phyloP scores from a whole-genome alignment of 2,329 filamentous ascomycete genomes.

The Penicillium nordicum region DNA sequence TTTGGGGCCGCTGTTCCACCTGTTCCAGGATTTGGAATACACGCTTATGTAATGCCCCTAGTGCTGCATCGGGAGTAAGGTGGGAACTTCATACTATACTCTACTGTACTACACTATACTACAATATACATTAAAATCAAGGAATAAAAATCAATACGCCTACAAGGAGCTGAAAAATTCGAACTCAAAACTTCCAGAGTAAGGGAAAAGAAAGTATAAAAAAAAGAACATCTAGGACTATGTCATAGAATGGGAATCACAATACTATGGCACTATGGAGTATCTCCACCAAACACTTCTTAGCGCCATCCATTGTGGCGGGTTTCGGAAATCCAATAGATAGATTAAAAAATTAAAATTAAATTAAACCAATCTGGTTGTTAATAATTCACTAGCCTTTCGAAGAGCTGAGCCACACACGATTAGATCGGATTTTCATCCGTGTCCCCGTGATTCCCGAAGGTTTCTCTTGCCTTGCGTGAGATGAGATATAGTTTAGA shows the following conservation, averaged over 20 bases:
- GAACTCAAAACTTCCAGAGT: background rate
- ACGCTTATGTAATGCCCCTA: constrained; percentile 15
- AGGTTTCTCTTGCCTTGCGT: background rate
- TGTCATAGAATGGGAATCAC: background rate
- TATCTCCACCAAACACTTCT: constrained; percentile 1
- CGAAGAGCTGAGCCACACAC: constrained; percentile 16
- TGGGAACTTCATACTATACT: background rate
- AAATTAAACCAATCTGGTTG: background rate
- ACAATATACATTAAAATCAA: background rate
- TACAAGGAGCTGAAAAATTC: background rate
- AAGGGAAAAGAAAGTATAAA: background rate
- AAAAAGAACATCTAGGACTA: background rate
- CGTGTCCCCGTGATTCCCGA: background rate
- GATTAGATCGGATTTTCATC: constrained; percentile 6
- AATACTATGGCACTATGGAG: background rate
- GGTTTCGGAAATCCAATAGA: background rate
- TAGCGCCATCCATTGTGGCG: background rate
- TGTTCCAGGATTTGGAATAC: constrained; percentile 11
- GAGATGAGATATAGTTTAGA: background rate
- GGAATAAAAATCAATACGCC: background rate
- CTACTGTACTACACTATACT: background rate
- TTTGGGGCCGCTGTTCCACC: background rate
- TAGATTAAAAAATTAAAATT: too few species aligned
- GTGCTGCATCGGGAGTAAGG: background rate
- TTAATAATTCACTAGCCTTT: background rate